Evolutionary conservation across 768 basidiomycete species (phyloP), one percentile per base, ranked within the genome.

Genomic region (Dentipellis fragilis): DNA sequence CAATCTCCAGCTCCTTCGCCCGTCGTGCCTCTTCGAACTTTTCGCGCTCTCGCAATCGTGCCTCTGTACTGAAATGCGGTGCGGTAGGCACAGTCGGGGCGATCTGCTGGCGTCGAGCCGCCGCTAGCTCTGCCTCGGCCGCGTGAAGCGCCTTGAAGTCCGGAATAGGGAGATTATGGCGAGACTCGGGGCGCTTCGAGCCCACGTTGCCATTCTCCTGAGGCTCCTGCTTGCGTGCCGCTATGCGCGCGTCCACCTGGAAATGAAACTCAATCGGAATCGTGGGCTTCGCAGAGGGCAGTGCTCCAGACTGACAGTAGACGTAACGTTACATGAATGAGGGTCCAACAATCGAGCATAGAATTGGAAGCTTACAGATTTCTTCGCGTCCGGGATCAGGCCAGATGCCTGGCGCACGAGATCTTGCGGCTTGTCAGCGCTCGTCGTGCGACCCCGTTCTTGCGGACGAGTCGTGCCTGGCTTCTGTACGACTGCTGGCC

Each of bases 1-100:
- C 72, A 52, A 75, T 66, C 63, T 81, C 81, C 62, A 68, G 67
- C 65, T 85, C 83, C 57, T 80, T 81, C 64, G 75, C 79, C 58
- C 73, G 72, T 29, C 85, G 63, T 66, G 68, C 72, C 58, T 74
- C 76, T 49, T 89, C 84, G 66, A 84, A 89, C 71, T 73, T 73
- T 63, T 76, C 80, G 51, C 85, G 76, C 64, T 87, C 84, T 61
- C 72, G 75, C 57, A 79, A 76, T 37, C 87, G 77, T 14, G 65
- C 67, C 37, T 81, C 80, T 6, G 84, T 87, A 55, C 66, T 71
- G 57, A 86, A 72, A 54, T 68, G 63, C 40, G 80, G 71, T 10
- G 77, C 69, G 10, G 68, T 63, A 10, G 81, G 81, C 4, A 80
- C 63, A 2, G 73, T 72, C 22, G 79, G 80, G 50, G 70, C 71